Evolutionary conservation across 306 rosid genomes (phyloP).

Genomic region (Cotoneaster glaucophyllus): DNA sequence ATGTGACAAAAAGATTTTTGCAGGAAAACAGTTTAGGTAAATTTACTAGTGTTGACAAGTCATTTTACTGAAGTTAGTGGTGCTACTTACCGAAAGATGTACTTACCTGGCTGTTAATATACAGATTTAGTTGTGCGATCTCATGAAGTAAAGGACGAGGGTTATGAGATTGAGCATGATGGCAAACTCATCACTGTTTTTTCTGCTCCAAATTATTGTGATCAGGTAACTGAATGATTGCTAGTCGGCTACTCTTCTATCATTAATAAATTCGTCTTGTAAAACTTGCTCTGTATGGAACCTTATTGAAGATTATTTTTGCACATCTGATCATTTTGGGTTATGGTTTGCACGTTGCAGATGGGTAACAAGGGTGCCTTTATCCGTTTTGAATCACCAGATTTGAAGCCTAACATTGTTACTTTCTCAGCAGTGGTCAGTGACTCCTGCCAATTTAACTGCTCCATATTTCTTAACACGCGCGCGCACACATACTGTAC

Average conservation of each 20-base stretch:
- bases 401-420: conserved; percentile 76
- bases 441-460: conserved; percentile 14
- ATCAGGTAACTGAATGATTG: conserved; percentile 58
- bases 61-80: background rate
- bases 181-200: conserved; percentile 97
- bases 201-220: conserved; percentile 99
- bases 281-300: background rate
- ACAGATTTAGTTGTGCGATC: conserved; percentile 95
- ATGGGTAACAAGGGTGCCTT: conserved; percentile 99
- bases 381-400: conserved; percentile 88
- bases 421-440: conserved; percentile 93
- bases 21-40: conserved; percentile 85
- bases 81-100: background rate
- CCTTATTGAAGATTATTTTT: background rate
- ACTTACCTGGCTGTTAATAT: conserved; percentile 11
- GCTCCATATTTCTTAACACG: background rate
- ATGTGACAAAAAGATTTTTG: conserved; percentile 83
- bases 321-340: background rate
- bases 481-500: too few relatives aligned
- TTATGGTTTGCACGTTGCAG: conserved; percentile 42
- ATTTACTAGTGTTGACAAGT: conserved; percentile 3
- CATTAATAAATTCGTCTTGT: background rate
- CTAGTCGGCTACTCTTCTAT: background rate
- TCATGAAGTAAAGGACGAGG: conserved; percentile 99
- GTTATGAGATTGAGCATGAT: conserved; percentile 93